These are phyloP conservation scores for Polyplosphaeria fusca DNA, from an alignment of 495 filamentous ascomycete species.

Conservation along the genomic window DNA sequence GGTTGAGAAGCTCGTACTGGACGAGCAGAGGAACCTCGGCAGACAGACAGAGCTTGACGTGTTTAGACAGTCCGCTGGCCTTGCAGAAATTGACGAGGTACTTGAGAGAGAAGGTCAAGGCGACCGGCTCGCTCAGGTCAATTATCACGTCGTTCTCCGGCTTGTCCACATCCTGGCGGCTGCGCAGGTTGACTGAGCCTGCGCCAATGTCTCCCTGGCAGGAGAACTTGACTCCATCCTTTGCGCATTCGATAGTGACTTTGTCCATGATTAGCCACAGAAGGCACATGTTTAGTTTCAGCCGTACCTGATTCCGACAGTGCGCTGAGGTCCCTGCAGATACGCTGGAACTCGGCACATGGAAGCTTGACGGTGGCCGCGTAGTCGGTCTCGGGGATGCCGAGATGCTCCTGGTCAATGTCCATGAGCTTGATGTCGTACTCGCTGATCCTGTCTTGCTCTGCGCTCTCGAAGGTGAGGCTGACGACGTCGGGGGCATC, in stretches of 20 bases:
- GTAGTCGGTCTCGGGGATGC: constrained; percentile 98
- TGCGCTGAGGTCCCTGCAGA: constrained; percentile 84
- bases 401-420: constrained; percentile 98
- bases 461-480: constrained; percentile 88
- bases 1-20: constrained; percentile 77
- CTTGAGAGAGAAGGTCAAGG: constrained; percentile 97
- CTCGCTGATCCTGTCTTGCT: constrained; percentile 88
- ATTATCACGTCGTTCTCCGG: constrained; percentile 82
- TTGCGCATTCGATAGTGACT: constrained; percentile 95
- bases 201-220: constrained; percentile 93
- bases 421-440: constrained; percentile 99
- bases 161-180: constrained; percentile 89
- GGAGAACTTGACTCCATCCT: constrained; percentile 96
- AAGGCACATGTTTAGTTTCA: neutral
- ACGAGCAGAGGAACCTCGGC: constrained; percentile 95
- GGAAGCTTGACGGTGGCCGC: constrained; percentile 89
- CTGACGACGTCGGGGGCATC: constrained; percentile 94
- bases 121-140: constrained; percentile 84
- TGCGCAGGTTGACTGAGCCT: constrained; percentile 85
- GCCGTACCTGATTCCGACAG: constrained; percentile 86
- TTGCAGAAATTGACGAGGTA: constrained; percentile 99
- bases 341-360: constrained; percentile 84
- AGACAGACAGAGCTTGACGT: constrained; percentile 87
- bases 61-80: constrained; percentile 75
- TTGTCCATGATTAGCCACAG: constrained; percentile 9